Base-by-base conservation (phyloP, 768 basidiomycete genomes). In the Phallus indusiatus region DNA sequence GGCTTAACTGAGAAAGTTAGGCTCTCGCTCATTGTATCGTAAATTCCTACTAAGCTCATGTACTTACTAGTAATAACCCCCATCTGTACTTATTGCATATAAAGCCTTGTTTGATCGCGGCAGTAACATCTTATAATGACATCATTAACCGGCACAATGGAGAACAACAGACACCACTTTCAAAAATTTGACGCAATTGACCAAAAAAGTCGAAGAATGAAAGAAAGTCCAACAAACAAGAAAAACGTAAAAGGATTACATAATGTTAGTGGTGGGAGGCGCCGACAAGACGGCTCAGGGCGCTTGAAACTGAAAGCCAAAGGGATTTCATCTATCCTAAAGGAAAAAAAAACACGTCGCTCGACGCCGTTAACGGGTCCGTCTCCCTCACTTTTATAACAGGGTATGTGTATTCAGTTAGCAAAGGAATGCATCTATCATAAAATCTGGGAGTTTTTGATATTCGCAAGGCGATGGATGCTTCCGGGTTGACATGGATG, bases 291-390 rank as follows among this genome's bases (percentile, higher is more conserved):
- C 49, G 57, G 57, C 10, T 37, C 22, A 16, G 42, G 28, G 57
- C 57, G 49, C 57, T 53, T 57, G 21, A 48, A 48, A 18, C 18
- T 14, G 33, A 47, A 36, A 56, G 34, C 42, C 42, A 56, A 28
- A 42, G 42, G 42, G 42, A 42, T 42, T 42, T 42, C 42, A 42
- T 37, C 56, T 36, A 59, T 59, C 57, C 50, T 22, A 59, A 42
- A 42, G 42, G 20, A 35, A 59, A 59, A 36, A 35, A 59, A 59
- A 59, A 24, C 49, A 51, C 49, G 49, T 36, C 57, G 48, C 28
- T 57, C 49, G 57, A 52, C 47, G 42, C 37, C 35, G 57, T 59
- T 48, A 49, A 59, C 50, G 22, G n/a, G 57, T 51, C n/a, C 47
- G 24, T 52, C 49, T 51, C 36, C 49, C 49, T 59, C 57, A 59